A percentile compares a stretch with the other conserved stretches of the same genome.
Evolutionary conservation across 2,329 filamentous ascomycete genomes (phyloP).

Genomic region (Cladosporium sp.): DNA sequence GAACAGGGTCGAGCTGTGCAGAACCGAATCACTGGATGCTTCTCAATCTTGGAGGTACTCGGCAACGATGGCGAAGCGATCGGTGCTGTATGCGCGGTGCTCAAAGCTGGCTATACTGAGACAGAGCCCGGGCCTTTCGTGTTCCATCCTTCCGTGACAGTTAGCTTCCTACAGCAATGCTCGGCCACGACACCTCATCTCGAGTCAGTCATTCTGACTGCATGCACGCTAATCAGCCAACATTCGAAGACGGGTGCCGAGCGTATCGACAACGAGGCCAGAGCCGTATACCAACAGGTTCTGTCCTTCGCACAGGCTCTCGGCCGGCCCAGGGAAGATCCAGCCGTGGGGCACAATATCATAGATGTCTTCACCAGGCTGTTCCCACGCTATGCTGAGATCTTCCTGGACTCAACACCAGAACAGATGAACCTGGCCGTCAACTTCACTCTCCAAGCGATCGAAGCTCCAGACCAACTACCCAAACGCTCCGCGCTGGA

Average conservation of each 20-base stretch:
- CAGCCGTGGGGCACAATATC: constrained; percentile 67
- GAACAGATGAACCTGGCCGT: constrained; percentile 63
- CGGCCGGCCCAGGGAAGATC: constrained; percentile 60
- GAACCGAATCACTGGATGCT: constrained; percentile 48
- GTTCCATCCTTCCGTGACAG: constrained; percentile 62
- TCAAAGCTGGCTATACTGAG: constrained; percentile 73
- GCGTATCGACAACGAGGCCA: constrained; percentile 48
- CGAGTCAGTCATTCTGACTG: constrained; percentile 66
- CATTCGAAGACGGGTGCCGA: constrained; percentile 36
- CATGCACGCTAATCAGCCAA: constrained; percentile 59
- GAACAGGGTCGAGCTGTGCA: constrained; percentile 49
- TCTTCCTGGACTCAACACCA: constrained; percentile 58
- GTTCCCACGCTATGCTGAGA: constrained; percentile 56
- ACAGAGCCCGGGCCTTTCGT: constrained; percentile 72
- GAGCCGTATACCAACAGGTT: constrained; percentile 57
- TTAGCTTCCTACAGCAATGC: constrained; percentile 53
- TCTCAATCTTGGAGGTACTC: constrained; percentile 52
- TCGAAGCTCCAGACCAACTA: constrained; percentile 68
- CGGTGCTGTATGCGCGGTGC: constrained; percentile 66
- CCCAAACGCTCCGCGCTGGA: constrained; percentile 70
- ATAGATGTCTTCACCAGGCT: constrained; percentile 68
- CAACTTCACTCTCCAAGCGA: constrained; percentile 64
- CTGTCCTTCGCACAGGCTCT: constrained; percentile 59
- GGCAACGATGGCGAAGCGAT: constrained; percentile 62
- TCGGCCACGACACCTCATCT: constrained; percentile 62